Evolutionary conservation across 768 basidiomycete genomes (phyloP).

Genomic region (Tephrocybe rancida): DNA sequence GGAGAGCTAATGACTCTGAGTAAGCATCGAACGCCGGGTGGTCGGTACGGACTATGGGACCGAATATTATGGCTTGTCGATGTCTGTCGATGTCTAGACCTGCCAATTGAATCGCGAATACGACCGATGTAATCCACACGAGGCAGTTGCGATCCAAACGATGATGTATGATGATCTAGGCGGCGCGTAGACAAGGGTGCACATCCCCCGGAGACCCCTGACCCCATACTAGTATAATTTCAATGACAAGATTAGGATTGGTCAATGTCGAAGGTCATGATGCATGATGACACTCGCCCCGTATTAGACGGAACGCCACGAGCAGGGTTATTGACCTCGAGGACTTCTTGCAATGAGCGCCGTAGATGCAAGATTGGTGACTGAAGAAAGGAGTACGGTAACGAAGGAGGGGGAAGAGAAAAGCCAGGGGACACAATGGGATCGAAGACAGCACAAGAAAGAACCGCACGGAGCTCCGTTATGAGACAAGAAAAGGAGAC

Average conservation of each 20-base stretch:
- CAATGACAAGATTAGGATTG: not conserved
- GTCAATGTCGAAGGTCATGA: not conserved
- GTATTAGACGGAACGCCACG: no score
- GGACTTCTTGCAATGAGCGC: no score
- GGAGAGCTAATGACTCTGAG: no score
- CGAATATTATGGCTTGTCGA: no score
- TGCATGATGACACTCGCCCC: no score
- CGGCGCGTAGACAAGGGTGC: conserved; percentile 3
- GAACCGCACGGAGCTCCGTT: not conserved
- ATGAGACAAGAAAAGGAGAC: not conserved
- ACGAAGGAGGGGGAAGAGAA: not conserved
- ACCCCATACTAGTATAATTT: conserved; percentile 2
- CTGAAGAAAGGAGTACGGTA: no score
- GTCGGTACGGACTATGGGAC: conserved; percentile 5
- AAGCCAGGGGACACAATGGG: not conserved
- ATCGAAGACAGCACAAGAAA: not conserved
- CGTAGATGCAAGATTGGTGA: conserved; percentile 8
- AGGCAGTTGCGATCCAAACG: conserved; percentile 11
- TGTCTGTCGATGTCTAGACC: not conserved
- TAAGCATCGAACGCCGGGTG: no score
- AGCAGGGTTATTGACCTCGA: no score
- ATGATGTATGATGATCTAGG: conserved; percentile 3
- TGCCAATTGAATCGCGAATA: not conserved
- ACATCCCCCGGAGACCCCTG: conserved; percentile 14
- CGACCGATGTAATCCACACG: conserved; percentile 5